Conservation (phyloP, 345 rosid genomes). For the Rhodamnia argentea region DNA sequence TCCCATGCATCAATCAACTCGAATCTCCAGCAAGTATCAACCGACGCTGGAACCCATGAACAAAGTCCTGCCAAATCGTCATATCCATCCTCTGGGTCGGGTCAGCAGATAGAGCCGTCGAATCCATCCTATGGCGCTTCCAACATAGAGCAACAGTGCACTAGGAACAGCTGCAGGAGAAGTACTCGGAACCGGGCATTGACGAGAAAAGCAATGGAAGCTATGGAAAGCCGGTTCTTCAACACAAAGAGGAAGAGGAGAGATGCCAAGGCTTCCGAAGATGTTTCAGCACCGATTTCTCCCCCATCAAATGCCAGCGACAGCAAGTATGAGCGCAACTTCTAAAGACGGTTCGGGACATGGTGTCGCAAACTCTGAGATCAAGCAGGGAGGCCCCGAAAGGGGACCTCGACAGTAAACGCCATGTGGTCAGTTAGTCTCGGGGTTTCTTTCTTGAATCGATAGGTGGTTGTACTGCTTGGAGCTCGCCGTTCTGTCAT, state of each 20-base stretch:
- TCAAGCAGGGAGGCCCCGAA: neutral
- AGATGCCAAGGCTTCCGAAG: neutral
- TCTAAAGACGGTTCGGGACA: neutral
- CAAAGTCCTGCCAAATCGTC: neutral
- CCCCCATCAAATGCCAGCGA: neutral
- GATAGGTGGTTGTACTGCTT: neutral
- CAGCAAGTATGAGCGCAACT: neutral
- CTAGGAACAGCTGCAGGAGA: constrained; percentile 21
- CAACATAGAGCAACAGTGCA: constrained; percentile 5
- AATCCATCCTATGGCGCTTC: neutral
- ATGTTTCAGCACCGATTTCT: neutral
- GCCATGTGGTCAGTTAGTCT: neutral
- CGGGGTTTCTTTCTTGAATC: neutral
- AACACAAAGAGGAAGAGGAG: constrained; percentile 21
- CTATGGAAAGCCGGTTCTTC: constrained; percentile 32
- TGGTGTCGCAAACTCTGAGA: neutral
- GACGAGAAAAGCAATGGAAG: constrained; percentile 48
- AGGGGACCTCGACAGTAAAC: neutral
- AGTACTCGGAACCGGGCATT: constrained; percentile 41
- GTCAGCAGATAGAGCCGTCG: neutral
- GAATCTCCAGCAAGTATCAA: constrained; percentile 13
- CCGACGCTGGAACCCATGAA: neutral
- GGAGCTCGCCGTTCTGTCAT: neutral
- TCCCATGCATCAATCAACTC: constrained; percentile 17
- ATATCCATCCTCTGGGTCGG: neutral